phyloP scores from a whole-genome alignment of 495 filamentous ascomycete genomes.

The Cudoniella acicularis region DNA sequence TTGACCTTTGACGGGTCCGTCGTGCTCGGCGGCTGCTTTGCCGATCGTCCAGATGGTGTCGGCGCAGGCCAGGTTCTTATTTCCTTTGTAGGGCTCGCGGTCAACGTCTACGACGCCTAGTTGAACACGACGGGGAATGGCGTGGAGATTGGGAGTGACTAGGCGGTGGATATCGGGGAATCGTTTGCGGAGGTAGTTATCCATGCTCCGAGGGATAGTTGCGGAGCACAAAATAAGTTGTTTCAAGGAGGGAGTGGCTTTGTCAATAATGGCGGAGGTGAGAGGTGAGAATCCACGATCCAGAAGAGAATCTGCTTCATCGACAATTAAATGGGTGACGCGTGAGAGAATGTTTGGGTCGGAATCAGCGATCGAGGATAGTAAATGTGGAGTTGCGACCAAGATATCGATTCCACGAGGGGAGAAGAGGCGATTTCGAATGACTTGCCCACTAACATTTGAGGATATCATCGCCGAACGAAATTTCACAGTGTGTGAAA shows the following conservation, averaged over 20 bases:
- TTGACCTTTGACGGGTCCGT: constrained; percentile 35
- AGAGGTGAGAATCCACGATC: constrained; percentile 85
- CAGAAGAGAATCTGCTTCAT: constrained; percentile 93
- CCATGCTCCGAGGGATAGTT: constrained; percentile 86
- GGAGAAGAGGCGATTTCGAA: constrained; percentile 79
- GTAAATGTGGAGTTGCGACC: constrained; percentile 82
- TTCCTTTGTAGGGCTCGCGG: constrained; percentile 84
- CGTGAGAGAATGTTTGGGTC: constrained; percentile 87
- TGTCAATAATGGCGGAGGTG: constrained; percentile 77
- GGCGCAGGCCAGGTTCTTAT: constrained; percentile 86
- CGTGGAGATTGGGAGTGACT: constrained; percentile 91
- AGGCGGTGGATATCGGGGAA: constrained; percentile 82
- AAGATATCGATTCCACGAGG: constrained; percentile 80
- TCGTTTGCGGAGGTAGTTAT: constrained; percentile 70
- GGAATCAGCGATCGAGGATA: constrained; percentile 76
- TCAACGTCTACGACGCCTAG: constrained; percentile 89
- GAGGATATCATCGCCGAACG: constrained; percentile 78
- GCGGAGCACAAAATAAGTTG: constrained; percentile 96
- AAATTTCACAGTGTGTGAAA: constrained; percentile 81
- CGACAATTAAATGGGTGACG: constrained; percentile 81
- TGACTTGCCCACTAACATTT: constrained; percentile 67
- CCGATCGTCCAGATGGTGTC: constrained; percentile 93
- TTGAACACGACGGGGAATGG: constrained; percentile 91
- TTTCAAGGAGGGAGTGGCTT: constrained; percentile 68
- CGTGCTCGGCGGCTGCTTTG: constrained; percentile 61